Base-by-base conservation (phyloP, 352 stramenopile genomes). In the Phytophthora litchii region DNA sequence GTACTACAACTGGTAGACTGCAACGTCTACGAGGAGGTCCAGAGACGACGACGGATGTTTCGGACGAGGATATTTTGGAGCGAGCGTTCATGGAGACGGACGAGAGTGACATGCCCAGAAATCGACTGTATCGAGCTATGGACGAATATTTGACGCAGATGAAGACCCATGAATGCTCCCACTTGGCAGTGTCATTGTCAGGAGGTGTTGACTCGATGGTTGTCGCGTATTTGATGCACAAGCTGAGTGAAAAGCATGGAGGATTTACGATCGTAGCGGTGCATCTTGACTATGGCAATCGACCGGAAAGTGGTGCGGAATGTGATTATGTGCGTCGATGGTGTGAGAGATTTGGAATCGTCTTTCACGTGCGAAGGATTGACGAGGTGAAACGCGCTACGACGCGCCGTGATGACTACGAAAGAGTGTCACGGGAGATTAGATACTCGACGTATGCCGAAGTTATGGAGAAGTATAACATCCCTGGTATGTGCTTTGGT, bases 131-230 rank as follows among this genome's bases (percentile, higher is more conserved):
- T 63, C 65, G 64, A 20, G 57, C 75, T 0, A 92, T 96, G 74
- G 67, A 93, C 58, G 70, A 78, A 50, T 96, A 88, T 46, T 53
- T 96, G 6, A 49, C 61, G 2, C 40, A 64, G 27, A 84, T 89
- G 76, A 62, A 72, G 34, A 75, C 73, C 12, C 34, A 32, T 3
- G 41, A 67, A 25, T 63, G 76, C 49, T 64, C 78, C 13, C 62
- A 85, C 52, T 38, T 94, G 29, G 91, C 95, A 21, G 86, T 98
- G 7, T 98, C 91, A 34, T 74, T 98, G 17, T 98, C 92, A 5
- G 95, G 95, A 41, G 94, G 94, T 49, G 97, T 99, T 14, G 97
- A 99, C 76, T 98, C 92, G 47, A 99, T 99, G 97, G 97, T 99
- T 14, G 92, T 99, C 58, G 91, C 92, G 36, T 89, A 95, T 57